These are phyloP conservation scores for Umbelopsis isabellina DNA, from an alignment of 192 early-diverging fungal species.

Conservation along the genomic window DNA sequence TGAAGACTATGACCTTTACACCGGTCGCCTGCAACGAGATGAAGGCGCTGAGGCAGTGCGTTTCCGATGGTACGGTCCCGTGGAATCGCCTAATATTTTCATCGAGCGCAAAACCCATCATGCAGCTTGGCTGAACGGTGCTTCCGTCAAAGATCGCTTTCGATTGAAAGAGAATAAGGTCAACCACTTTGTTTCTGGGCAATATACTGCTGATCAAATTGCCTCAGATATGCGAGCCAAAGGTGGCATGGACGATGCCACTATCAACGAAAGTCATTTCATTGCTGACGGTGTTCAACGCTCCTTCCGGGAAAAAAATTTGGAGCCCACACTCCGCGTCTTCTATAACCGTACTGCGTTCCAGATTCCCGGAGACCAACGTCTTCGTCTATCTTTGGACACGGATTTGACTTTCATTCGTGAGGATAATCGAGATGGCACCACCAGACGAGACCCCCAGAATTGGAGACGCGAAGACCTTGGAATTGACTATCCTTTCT, in stretches of 20 bases:
- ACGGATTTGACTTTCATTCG: constrained; percentile 87
- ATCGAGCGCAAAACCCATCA: constrained; percentile 88
- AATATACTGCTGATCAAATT: constrained; percentile 59
- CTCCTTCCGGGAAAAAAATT: constrained; percentile 57
- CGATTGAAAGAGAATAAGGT: constrained; percentile 81
- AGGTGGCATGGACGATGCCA: constrained; percentile 64
- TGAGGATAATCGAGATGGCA: constrained; percentile 74
- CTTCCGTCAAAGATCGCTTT: constrained; percentile 77
- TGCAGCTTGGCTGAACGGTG: constrained; percentile 57
- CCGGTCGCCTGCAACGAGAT: constrained; percentile 75
- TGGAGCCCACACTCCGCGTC: constrained; percentile 73
- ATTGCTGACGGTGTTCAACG: constrained; percentile 65
- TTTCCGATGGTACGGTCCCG: constrained; percentile 70
- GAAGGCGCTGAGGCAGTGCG: constrained; percentile 83
- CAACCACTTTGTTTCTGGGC: constrained; percentile 69
- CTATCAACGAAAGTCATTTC: constrained; percentile 57
- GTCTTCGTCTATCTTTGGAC: constrained; percentile 84
- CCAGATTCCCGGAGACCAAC: constrained; percentile 84
- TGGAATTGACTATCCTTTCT: constrained; percentile 73
- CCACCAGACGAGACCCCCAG: constrained; percentile 47
- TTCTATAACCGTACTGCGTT: constrained; percentile 93
- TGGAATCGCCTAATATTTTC: constrained; percentile 71
- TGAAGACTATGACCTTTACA: constrained; percentile 79
- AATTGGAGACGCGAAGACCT: constrained; percentile 84
- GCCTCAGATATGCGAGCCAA: constrained; percentile 68